Evolutionary conservation across 352 stramenopile species (phyloP), one percentile per base, ranked within the genome.

Genomic region (Globisporangium yorkense): DNA sequence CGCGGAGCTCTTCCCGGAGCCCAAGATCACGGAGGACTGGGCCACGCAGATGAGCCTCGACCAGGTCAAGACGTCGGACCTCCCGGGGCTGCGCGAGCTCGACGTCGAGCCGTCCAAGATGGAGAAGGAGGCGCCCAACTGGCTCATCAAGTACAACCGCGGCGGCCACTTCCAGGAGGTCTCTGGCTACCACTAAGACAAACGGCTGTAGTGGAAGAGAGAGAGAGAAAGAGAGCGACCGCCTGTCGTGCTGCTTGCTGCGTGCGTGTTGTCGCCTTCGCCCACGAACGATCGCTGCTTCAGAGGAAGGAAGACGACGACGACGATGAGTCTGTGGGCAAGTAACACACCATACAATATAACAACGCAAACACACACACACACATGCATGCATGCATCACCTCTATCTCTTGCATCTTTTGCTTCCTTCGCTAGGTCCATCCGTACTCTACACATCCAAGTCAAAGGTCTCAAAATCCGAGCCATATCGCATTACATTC

Each of bases 71-170:
- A 93, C 73, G 47, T 90, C 78, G 46, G 75, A 75, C 51, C 58
- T 93, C 31, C 85, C 85, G 3, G 85, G 84, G 29, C 68, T 94
- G 43, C 81, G 82, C 7, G 83, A 95, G 64, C 67, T 96, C 45
- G 81, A 89, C 58, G 67, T 99, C 21, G 87, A 89, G 60, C 87
- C 91, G 20, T 88, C 75, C 55, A 94, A 95, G 62, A 85, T 99
- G 66, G 95, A 98, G 69, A 97, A 97, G 74, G 81, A 97, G 59
- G 92, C 94, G 29, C 97, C 97, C 51, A 89, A 89, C 69, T 99
- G 97, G 70, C 79, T 99, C 59, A 81, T 98, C 74, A 89, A 94
- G 67, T 98, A 96, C 77, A 94, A 97, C 76, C 66, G 73, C 40
- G 94, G 92, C 43, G 96, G 96, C 47, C 96, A 99, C 74, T 99